These are phyloP conservation scores for Dioszegia crocea DNA, from an alignment of 768 basidiomycete species.

Conservation along the genomic window DNA sequence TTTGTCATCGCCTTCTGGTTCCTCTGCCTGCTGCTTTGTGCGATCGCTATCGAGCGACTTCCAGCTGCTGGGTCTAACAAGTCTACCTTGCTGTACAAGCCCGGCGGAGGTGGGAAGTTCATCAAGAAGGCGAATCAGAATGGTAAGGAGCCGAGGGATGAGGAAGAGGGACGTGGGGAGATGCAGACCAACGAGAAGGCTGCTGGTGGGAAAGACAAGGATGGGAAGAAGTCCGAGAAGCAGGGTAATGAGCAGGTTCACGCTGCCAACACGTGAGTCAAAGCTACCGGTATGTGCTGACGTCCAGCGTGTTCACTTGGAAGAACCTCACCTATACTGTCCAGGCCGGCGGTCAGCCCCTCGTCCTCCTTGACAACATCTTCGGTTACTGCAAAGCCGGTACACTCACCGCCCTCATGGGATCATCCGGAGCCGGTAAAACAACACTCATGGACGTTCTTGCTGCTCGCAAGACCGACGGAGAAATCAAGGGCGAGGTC, in stretches of 20 bases:
- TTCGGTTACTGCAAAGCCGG: conserved; percentile 79
- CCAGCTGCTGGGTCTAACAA: conserved; percentile 42
- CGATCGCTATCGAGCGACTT: conserved; percentile 41
- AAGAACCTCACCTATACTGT: conserved; percentile 44
- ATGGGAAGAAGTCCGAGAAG: conserved; percentile 1
- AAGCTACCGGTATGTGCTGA: neutral
- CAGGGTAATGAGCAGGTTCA: conserved; percentile 13
- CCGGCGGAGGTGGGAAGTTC: conserved; percentile 35
- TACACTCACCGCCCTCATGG: conserved; percentile 79
- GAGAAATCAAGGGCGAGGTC: conserved; percentile 50
- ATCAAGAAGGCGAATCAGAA: conserved; percentile 45
- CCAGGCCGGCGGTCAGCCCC: conserved; percentile 22
- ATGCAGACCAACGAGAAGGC: conserved; percentile 28
- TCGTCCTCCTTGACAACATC: conserved; percentile 62
- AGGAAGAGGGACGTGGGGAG: conserved; percentile 21
- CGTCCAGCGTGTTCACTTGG: conserved; percentile 48
- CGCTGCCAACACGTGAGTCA: conserved; percentile 27
- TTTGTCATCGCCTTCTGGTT: conserved; percentile 31
- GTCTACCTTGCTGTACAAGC: conserved; percentile 31
- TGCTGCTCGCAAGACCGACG: conserved; percentile 35
- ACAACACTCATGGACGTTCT: conserved; percentile 44
- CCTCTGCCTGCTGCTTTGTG: conserved; percentile 41
- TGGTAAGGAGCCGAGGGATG: conserved; percentile 32
- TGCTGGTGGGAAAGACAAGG: neutral
- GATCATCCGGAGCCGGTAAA: conserved; percentile 51